A percentile compares a stretch with the other conserved stretches of the same genome.
phyloP scores from a whole-genome alignment of 805 yeast species.

The Teunomyces gatunensis region DNA sequence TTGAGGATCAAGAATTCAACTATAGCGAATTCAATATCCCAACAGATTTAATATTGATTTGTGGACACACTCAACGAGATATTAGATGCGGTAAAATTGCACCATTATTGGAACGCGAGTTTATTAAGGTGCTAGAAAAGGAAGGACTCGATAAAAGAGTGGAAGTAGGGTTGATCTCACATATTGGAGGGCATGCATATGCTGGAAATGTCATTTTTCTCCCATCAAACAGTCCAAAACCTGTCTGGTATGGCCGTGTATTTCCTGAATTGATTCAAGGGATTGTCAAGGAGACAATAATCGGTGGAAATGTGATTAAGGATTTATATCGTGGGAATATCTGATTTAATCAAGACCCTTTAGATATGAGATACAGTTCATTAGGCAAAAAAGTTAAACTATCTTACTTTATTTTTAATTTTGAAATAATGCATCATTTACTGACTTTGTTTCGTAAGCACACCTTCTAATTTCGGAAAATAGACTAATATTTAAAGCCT shows the following conservation, averaged over 20 bases:
- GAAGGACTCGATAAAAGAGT: slow-evolving; percentile 27
- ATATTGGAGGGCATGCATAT: slow-evolving; percentile 82
- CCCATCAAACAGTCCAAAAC: slow-evolving; percentile 15
- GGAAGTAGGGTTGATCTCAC: slow-evolving; percentile 60
- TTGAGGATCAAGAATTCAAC: neutral
- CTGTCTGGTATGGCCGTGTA: slow-evolving; percentile 78
- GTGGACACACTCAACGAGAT: slow-evolving; percentile 68
- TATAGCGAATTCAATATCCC: slow-evolving; percentile 12
- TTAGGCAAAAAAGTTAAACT: neutral
- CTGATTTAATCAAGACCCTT: neutral
- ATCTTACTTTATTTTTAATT: neutral
- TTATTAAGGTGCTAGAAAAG: slow-evolving; percentile 36
- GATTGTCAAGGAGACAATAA: slow-evolving; percentile 54
- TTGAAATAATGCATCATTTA: neutral
- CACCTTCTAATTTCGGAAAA: neutral
- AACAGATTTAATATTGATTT: slow-evolving; percentile 46
- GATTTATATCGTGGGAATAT: slow-evolving; percentile 53
- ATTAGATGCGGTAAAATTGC: slow-evolving; percentile 67
- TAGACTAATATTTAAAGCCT: neutral
- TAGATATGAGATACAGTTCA: neutral
- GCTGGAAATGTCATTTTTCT: slow-evolving; percentile 78
- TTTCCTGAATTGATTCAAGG: slow-evolving; percentile 65
- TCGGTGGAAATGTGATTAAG: slow-evolving; percentile 47
- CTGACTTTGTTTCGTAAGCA: neutral
- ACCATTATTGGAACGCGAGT: slow-evolving; percentile 53